phyloP scores from a whole-genome alignment of 768 basidiomycete species.

The Atractiella rhizophila region DNA sequence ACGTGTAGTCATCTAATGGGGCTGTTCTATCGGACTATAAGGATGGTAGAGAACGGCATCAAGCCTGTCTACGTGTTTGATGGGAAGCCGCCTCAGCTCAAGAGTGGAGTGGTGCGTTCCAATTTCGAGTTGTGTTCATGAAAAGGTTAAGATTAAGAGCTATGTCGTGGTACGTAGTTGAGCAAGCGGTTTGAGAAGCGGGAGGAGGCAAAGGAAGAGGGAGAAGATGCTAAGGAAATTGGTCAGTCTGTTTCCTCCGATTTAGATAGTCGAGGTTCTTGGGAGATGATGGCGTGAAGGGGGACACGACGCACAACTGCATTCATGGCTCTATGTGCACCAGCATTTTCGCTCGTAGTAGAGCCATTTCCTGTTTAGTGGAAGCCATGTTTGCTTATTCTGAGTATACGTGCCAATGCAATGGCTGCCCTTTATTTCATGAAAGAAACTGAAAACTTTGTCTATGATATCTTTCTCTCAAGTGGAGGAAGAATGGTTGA shows the following conservation, averaged over 20 bases:
- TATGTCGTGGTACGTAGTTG: conserved; percentile 32
- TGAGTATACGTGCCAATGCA: too few relatives aligned
- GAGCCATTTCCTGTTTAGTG: too few relatives aligned
- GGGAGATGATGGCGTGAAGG: background rate
- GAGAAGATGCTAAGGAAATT: conserved; percentile 86
- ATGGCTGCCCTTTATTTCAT: too few relatives aligned
- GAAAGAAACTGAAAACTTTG: too few relatives aligned
- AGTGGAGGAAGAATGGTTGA: too few relatives aligned
- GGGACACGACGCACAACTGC: too few relatives aligned
- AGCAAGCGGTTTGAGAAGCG: conserved; percentile 78
- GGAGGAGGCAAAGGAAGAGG: conserved; percentile 79
- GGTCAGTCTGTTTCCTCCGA: conserved; percentile 24
- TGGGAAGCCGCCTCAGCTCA: conserved; percentile 90
- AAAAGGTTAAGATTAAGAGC: background rate
- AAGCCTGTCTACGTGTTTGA: conserved; percentile 97
- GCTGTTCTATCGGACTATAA: conserved; percentile 83
- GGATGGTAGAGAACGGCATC: conserved; percentile 95
- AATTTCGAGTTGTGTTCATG: background rate
- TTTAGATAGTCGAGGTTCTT: background rate
- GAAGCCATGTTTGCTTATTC: too few relatives aligned
- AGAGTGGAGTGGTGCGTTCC: conserved; percentile 69
- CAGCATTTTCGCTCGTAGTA: too few relatives aligned
- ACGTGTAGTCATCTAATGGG: conserved; percentile 79
- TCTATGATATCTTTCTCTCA: too few relatives aligned
- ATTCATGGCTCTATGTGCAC: too few relatives aligned